Percentiles rank a stretch among this genome's conserved stretches.
These are phyloP conservation scores for Phytophthora aleatoria DNA, from an alignment of 352 stramenopile genomes.

Conservation along the genomic window DNA sequence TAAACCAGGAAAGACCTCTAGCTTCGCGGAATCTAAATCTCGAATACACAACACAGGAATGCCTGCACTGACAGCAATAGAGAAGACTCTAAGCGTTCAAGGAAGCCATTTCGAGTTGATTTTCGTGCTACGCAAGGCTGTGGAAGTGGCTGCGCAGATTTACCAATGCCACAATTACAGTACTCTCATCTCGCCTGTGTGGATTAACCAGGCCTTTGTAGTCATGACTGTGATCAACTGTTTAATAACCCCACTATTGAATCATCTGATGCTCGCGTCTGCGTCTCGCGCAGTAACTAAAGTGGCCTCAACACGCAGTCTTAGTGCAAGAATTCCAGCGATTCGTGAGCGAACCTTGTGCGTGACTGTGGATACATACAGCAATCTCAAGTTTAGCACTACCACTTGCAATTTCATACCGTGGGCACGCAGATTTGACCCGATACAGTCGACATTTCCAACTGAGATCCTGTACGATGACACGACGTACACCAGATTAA, in stretches of 20 bases:
- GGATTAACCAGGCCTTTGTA: slow-evolving; percentile 8
- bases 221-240: slow-evolving; percentile 4
- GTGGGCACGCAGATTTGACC: slow-evolving; percentile 31
- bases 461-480: slow-evolving; percentile 41
- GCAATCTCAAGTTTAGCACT: neutral
- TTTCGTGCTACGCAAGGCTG: slow-evolving; percentile 2
- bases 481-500: slow-evolving; percentile 38
- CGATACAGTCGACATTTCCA: slow-evolving; percentile 25
- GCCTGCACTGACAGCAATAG: neutral
- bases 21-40: neutral
- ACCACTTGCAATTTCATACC: slow-evolving; percentile 7
- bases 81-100: slow-evolving; percentile 5
- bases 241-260: neutral
- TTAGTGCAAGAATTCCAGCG: slow-evolving; percentile 1
- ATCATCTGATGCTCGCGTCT: slow-evolving; percentile 4
- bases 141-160: slow-evolving; percentile 3
- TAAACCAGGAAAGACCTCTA: neutral
- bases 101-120: slow-evolving; percentile 3
- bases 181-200: slow-evolving; percentile 1
- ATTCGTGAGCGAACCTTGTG: slow-evolving; percentile 22
- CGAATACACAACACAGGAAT: neutral
- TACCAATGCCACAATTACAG: slow-evolving; percentile 9
- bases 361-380: slow-evolving; percentile 7
- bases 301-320: neutral
- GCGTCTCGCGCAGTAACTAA: neutral